These are phyloP conservation scores for Claviceps quebecensis DNA, from an alignment of 2,329 filamentous ascomycete species.

Conservation along the genomic window DNA sequence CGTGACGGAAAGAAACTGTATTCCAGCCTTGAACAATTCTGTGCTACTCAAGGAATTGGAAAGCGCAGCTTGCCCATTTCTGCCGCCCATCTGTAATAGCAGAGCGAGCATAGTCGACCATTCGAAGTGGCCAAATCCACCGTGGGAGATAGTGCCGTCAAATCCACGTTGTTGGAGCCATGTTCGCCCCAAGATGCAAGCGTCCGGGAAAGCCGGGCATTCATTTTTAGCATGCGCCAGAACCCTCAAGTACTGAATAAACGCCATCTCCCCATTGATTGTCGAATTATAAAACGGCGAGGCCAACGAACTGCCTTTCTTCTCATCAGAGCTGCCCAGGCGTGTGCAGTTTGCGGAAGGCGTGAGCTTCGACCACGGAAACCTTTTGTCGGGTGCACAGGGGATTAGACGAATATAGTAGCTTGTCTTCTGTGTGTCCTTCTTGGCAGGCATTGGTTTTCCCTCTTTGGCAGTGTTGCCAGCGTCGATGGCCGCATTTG, in stretches of 20 bases:
- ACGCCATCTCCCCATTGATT: constrained; percentile 61
- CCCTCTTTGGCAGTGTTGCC: constrained; percentile 5
- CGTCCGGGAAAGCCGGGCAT: constrained; percentile 64
- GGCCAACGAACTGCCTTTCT: constrained; percentile 28
- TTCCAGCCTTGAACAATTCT: constrained; percentile 82
- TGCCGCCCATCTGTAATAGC: constrained; percentile 63
- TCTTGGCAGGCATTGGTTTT: constrained; percentile 11
- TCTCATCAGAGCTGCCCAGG: constrained; percentile 29
- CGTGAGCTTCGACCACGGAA: constrained; percentile 56
- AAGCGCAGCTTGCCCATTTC: constrained; percentile 56
- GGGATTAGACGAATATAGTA: constrained; percentile 65
- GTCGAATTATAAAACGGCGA: constrained; percentile 87
- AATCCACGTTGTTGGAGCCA: constrained; percentile 88
- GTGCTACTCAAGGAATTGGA: constrained; percentile 76
- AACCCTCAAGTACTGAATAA: constrained; percentile 60
- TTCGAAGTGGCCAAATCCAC: constrained; percentile 89
- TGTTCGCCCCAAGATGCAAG: constrained; percentile 70
- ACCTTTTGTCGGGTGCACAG: constrained; percentile 53
- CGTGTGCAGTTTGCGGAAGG: constrained; percentile 59
- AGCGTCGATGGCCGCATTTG: constrained; percentile 8
- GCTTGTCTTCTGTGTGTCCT: constrained; percentile 15
- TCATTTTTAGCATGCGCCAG: constrained; percentile 55
- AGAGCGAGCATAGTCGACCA: constrained; percentile 73
- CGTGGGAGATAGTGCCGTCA: constrained; percentile 49
- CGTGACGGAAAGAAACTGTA: constrained; percentile 71